Evolutionary conservation across 2,329 filamentous ascomycete genomes (phyloP).

Genomic region (Neopestalotiopsis rosae): DNA sequence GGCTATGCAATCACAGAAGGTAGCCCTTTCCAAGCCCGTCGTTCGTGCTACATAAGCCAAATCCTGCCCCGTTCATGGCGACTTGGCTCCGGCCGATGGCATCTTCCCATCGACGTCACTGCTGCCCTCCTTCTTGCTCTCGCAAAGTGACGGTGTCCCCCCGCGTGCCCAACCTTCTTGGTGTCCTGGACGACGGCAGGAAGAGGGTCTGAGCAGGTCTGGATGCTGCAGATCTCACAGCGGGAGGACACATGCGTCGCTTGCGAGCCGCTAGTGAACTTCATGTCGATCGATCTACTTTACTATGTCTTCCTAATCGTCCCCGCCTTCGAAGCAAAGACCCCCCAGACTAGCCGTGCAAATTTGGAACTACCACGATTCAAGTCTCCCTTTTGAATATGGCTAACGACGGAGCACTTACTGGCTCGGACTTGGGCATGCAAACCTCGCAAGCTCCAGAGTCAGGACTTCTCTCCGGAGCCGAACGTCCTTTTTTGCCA

Average conservation of each 20-base stretch:
- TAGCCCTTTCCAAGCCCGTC: neutral
- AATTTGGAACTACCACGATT: neutral
- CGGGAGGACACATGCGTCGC: neutral
- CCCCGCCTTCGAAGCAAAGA: neutral
- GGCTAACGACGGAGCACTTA: no score
- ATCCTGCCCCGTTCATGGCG: no score
- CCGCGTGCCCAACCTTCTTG: neutral
- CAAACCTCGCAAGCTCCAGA: neutral
- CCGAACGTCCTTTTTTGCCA: neutral
- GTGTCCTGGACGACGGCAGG: neutral
- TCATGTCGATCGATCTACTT: neutral
- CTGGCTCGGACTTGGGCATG: no score
- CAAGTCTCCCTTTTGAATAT: neutral
- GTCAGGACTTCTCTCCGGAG: neutral
- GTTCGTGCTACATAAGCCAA: neutral
- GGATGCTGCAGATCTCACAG: neutral
- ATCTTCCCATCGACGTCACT: neutral
- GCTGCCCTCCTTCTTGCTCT: neutral
- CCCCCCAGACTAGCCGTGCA: neutral
- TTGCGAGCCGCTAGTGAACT: conserved; percentile 1
- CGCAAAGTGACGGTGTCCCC: neutral
- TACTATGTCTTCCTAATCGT: neutral
- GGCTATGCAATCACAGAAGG: neutral
- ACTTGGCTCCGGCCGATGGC: neutral
- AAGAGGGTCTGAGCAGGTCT: neutral